Evolutionary conservation across 2,329 filamentous ascomycete genomes (phyloP), one percentile per base, ranked within the genome.

Genomic region (Thyridium curvatum): DNA sequence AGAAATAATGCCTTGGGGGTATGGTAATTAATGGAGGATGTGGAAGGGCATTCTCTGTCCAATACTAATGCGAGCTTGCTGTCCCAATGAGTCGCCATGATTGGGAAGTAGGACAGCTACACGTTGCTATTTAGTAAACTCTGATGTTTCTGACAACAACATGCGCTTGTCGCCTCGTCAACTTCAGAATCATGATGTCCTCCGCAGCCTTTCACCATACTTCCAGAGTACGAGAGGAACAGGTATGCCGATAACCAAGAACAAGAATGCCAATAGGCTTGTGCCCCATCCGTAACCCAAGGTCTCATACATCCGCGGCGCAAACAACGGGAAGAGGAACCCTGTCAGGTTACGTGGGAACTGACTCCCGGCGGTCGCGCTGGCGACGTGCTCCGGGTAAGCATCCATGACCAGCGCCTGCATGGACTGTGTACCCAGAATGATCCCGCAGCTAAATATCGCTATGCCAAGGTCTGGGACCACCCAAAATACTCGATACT

Each of bases 321-420:
- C 71, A 29, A 74, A 73, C 2, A 77, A 58, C 9, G 73, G 73
- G 37, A 77, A 65, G 6, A 66, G 66, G 18, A 74, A 72, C 2
- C 69, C 71, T 4, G 69, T 69, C 12, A 77, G 50, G 26, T 61
- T 69, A 4, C 69, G 60, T 30, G 71, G 51, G 4, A 72, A 58
- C 15, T 64, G 67, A 18, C 58, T 58, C 26, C 67, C 68, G 4
- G 52, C 64, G 9, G 72, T 56, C 8, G 66, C 69, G 35, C 62
- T 66, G 28, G 68, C 69, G 2, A 65, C 68, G 44, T 66, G 69
- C 10, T 55, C 53, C 14, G 61, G 54, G 51, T 71, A 73, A 1
- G 62, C 52, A 49, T 73, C 70, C 26, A 73, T 64, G 3, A 71
- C 49, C 49, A 65, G 73, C 3, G 55, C 60, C 53, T 71, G 66